Base-by-base conservation (phyloP, 2,329 filamentous ascomycete genomes). In the Penicillium sp. region DNA sequence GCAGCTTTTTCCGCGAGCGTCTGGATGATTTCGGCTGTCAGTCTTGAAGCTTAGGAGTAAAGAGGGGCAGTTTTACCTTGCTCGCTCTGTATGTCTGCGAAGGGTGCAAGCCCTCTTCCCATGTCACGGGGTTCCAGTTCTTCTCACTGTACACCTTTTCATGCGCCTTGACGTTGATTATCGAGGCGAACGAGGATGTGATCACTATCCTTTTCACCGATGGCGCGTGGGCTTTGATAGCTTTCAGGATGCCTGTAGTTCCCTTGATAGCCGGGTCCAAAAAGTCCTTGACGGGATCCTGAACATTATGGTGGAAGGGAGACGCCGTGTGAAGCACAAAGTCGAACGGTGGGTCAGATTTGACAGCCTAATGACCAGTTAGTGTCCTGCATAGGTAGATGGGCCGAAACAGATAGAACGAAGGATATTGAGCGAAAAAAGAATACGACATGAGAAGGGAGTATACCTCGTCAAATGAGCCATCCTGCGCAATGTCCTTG, bases 241-340 rank as follows among this genome's bases (percentile, higher is more conserved):
- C 84, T 66, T 85, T 86, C 64, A 89, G 73, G 56, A 89, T 85
- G 13, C 86, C 86, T 0, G 84, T 87, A 0, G 87, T 89, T 57
- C 87, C 87, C 67, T 88, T 87, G 64, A 89, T 79, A 9, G 87
- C 87, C 15, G 86, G 85, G 66, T 88, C 86, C 41, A 88, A 75
- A 31, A 88, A 78, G 63, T 81, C 80, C 70, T 89, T 87, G 65
- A 94, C 83, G 19, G 91, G 88, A 66, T 89, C 85, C 41, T 91
- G 64, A 59, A 95, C 87, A 38, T 89, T 90, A 73, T 88, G 85
- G 69, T 91, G 88, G 79, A 91, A 93, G 0, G 91, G 91, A 0
- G 86, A 89, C 2, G 90, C 90, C 6, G 90, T 91, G 74, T 92
- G 90, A 56, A 92, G 83, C 53, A 94, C 90, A 50, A 85, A 88